Evolutionary conservation across 176 grass and related monocot genomes (phyloP).

Genomic region (Oryza rufipogon): DNA sequence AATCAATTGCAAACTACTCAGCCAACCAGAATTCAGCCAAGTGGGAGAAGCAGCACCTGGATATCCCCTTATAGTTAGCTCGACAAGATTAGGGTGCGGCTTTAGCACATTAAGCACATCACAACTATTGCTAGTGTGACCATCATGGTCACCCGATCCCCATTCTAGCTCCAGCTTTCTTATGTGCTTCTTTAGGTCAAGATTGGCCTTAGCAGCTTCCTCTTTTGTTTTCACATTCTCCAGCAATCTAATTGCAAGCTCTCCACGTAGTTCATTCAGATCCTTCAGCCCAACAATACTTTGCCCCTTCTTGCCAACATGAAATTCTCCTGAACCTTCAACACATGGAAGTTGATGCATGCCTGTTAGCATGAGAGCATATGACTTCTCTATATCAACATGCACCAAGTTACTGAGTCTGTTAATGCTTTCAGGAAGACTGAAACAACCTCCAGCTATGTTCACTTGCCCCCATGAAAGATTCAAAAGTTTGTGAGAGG

Average conservation of each 20-base stretch:
- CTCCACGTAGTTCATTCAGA: constrained; percentile 23
- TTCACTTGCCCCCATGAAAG: not conserved
- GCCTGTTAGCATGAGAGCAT: constrained; percentile 12
- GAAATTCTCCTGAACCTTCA: constrained; percentile 37
- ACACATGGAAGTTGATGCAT: not conserved
- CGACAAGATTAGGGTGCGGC: constrained; percentile 39
- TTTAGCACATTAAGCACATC: constrained; percentile 42
- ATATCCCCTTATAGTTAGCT: constrained; percentile 47
- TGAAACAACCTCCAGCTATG: not conserved
- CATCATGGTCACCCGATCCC: not conserved
- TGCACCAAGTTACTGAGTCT: constrained; percentile 16
- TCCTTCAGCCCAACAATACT: constrained; percentile 27
- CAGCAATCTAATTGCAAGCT: constrained; percentile 25
- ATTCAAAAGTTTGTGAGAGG: not conserved
- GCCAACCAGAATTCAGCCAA: constrained; percentile 27
- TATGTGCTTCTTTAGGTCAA: constrained; percentile 31
- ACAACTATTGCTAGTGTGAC: not conserved
- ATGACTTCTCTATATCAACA: constrained; percentile 37
- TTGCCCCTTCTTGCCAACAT: constrained; percentile 10
- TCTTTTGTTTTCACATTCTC: constrained; percentile 6
- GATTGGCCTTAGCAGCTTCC: constrained; percentile 23
- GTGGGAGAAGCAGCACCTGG: constrained; percentile 37
- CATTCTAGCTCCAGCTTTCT: constrained; percentile 30
- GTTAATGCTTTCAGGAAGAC: constrained; percentile 34
- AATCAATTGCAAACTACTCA: constrained; percentile 11